Evolutionary conservation across 1,139 yeast species (phyloP).

Genomic region (Suhomyces guaymorum): DNA sequence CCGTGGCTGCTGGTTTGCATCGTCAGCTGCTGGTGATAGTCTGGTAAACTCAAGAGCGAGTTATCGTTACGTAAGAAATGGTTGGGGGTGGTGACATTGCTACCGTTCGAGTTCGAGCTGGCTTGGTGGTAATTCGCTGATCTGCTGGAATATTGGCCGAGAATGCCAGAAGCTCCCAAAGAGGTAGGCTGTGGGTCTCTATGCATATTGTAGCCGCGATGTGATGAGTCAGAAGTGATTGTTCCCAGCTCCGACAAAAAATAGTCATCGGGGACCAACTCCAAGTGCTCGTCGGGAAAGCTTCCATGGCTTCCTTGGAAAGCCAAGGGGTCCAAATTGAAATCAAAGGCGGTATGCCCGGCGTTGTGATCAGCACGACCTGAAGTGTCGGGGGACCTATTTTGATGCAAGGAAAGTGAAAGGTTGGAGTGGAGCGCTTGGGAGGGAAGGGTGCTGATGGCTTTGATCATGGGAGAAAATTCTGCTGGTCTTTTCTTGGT

Average conservation of each 20-base stretch:
- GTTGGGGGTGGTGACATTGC: slow-evolving; percentile 17
- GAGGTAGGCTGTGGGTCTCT: slow-evolving; percentile 1
- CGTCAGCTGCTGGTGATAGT: slow-evolving; percentile 15
- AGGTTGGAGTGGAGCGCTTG: slow-evolving; percentile 17
- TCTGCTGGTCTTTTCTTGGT: slow-evolving; percentile 36
- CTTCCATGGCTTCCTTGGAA: slow-evolving; percentile 35
- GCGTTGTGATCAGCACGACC: no score
- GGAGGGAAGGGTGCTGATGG: slow-evolving; percentile 7
- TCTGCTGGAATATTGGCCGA: slow-evolving; percentile 8
- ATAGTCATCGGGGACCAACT: slow-evolving; percentile 6
- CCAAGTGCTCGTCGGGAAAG: slow-evolving; percentile 15
- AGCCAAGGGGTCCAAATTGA: slow-evolving; percentile 36
- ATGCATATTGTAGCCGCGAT: background rate
- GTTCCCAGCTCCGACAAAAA: slow-evolving; percentile 4
- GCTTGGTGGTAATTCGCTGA: slow-evolving; percentile 4
- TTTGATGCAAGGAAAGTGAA: slow-evolving; percentile 18
- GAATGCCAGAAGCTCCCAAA: slow-evolving; percentile 15
- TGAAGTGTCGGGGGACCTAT: no score
- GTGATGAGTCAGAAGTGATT: background rate
- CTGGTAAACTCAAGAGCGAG: slow-evolving; percentile 30
- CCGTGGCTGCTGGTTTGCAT: slow-evolving; percentile 5
- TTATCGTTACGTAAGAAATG: slow-evolving; percentile 23
- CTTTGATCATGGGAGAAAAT: slow-evolving; percentile 32
- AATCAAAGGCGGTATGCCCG: slow-evolving; percentile 21
- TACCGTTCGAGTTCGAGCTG: slow-evolving; percentile 14